Evolutionary conservation across 2,329 filamentous ascomycete species (phyloP).

Genomic region (Alternaria incomplexa): DNA sequence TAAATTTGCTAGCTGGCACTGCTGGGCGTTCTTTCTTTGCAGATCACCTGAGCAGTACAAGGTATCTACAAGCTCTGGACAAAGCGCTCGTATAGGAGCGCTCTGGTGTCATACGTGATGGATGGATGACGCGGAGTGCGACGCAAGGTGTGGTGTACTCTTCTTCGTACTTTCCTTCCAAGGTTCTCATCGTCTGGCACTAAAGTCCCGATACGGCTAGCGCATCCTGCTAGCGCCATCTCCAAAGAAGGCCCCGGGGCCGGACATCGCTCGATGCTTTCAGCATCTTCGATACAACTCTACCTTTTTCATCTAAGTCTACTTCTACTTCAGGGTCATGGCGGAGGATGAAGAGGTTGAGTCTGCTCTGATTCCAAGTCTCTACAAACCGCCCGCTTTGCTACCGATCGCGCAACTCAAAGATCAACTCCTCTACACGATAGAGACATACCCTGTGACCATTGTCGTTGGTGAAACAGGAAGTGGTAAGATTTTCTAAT

Average conservation of each 20-base stretch:
- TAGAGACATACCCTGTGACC: constrained; percentile 83
- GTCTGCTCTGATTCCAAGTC: constrained; percentile 70
- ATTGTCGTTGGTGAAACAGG: constrained; percentile 94
- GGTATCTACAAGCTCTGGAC: no score
- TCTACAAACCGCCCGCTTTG: constrained; percentile 83
- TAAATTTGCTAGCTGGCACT: no score
- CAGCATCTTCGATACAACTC: neutral
- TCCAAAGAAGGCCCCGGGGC: neutral
- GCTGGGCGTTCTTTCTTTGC: no score
- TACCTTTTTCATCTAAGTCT: neutral
- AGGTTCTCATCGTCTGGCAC: neutral
- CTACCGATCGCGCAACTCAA: constrained; percentile 87
- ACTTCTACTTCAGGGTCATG: constrained; percentile 15
- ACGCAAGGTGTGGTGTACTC: neutral
- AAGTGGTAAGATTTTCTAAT: constrained; percentile 53
- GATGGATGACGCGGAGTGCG: neutral
- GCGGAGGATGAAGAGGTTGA: constrained; percentile 50
- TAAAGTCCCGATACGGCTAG: neutral
- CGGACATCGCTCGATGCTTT: neutral
- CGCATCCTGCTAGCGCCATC: neutral
- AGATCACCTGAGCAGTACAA: no score
- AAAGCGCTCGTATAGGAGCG: no score
- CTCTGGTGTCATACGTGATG: no score
- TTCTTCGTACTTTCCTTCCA: neutral
- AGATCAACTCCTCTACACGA: constrained; percentile 79